These are phyloP conservation scores for Dendrothele bispora DNA, from an alignment of 768 basidiomycete genomes.

Conservation along the genomic window DNA sequence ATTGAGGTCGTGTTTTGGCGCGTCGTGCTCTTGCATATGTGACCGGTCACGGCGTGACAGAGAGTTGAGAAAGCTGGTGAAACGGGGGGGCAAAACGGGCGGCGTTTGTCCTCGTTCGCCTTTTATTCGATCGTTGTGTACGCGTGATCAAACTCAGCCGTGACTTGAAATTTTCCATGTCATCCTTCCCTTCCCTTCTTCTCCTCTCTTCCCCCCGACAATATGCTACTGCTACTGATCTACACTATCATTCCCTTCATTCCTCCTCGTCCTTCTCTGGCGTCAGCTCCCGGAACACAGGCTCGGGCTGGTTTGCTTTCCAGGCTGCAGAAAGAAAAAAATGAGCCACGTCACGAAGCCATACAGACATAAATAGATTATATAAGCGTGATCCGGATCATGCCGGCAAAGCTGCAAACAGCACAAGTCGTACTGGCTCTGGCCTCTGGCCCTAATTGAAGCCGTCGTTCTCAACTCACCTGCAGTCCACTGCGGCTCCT, in stretches of 20 bases:
- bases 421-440: constrained; percentile 27
- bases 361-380: constrained; percentile 40
- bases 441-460: constrained; percentile 17
- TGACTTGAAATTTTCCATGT: too few species aligned
- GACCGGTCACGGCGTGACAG: constrained; percentile 76
- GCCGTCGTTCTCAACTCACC: constrained; percentile 50
- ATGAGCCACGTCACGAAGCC: constrained; percentile 64
- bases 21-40: constrained; percentile 66
- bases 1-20: constrained; percentile 27
- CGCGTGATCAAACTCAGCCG: too few species aligned
- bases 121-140: constrained; percentile 47
- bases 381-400: too few species aligned
- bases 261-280: constrained; percentile 59
- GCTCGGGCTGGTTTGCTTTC: constrained; percentile 81
- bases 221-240: constrained; percentile 19
- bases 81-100: constrained; percentile 69
- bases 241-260: too few species aligned
- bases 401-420: constrained; percentile 18
- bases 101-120: constrained; percentile 56
- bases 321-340: constrained; percentile 65
- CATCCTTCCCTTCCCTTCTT: constrained; percentile 17
- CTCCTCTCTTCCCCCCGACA: constrained; percentile 13
- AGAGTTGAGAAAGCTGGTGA: constrained; percentile 70
- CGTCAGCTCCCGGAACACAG: constrained; percentile 73
- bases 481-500: constrained; percentile 81